Percentiles rank a stretch among this genome's conserved stretches.
These are phyloP conservation scores for Apiotrichum mycotoxinovorans DNA, from an alignment of 1,284 basidiomycete species.

Conservation along the genomic window DNA sequence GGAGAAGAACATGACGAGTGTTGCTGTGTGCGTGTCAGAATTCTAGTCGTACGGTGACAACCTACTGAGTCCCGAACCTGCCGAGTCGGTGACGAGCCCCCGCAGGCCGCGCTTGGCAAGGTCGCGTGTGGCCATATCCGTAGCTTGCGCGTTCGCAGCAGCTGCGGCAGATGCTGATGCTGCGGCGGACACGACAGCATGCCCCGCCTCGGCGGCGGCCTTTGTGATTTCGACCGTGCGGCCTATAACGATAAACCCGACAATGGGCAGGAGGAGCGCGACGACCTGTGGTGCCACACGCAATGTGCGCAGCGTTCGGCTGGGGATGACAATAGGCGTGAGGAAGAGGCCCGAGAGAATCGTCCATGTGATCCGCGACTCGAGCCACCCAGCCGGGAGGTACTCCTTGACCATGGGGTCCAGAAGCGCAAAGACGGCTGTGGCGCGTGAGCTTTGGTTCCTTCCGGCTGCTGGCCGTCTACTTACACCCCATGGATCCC, in stretches of 20 bases:
- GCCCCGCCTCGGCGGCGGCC: slow-evolving; percentile 21
- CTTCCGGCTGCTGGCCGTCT: background rate
- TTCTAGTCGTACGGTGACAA: background rate
- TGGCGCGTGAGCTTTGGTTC: background rate
- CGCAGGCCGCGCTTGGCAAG: slow-evolving; percentile 20
- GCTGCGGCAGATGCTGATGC: background rate
- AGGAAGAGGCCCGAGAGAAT: slow-evolving; percentile 34
- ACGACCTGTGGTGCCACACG: slow-evolving; percentile 30
- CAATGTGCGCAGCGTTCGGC: slow-evolving; percentile 30
- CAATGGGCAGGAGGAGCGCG: slow-evolving; percentile 41
- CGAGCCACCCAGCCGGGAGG: slow-evolving; percentile 27
- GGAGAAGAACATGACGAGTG: slow-evolving; percentile 46
- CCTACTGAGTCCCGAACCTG: slow-evolving; percentile 45
- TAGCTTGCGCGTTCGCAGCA: background rate
- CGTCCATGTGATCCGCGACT: slow-evolving; percentile 39
- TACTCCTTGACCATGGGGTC: slow-evolving; percentile 36
- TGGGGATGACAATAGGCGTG: slow-evolving; percentile 41
- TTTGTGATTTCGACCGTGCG: slow-evolving; percentile 47
- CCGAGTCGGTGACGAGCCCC: slow-evolving; percentile 33
- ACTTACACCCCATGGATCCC: slow-evolving; percentile 45
- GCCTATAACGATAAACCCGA: slow-evolving; percentile 48
- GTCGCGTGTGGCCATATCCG: too few relatives aligned
- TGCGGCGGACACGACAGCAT: background rate
- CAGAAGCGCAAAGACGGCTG: slow-evolving; percentile 41
- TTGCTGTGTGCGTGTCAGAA: slow-evolving; percentile 28